Evolutionary conservation across 2,329 filamentous ascomycete species (phyloP), one percentile per base, ranked within the genome.

Genomic region (Monosporascus sp.): DNA sequence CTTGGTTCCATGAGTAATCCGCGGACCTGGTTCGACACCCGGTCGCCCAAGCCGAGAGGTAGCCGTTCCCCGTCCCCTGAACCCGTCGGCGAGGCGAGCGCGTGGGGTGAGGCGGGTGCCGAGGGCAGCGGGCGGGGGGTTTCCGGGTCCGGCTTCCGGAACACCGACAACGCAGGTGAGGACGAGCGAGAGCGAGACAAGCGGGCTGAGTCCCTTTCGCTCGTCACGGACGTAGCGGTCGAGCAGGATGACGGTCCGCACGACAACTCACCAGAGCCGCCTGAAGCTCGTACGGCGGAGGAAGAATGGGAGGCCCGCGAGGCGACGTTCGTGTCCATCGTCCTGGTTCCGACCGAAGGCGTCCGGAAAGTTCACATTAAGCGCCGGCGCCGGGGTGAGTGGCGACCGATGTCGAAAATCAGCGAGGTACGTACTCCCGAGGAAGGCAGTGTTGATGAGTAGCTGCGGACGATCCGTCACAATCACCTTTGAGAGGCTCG

Each of bases 1-100:
- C 47, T 41, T 6, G 27, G 25, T 22, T 41, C 54, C 4, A 46
- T 34, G 8, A 47, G 49, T 1, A 11, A 34, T 34, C 58, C 56
- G 17, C 55, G 60, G 14, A 36, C 54, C 37, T 63, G 58, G 58
- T n/a, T 62, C n/a, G 53, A 54, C 9, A 41, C 57, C 24, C 49
- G 50, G 11, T 11, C 36, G 1, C 34, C 51, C 2, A 37, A 17
- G 41, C 38, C 17, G 9, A 11, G 42, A 41, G 9, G 46, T 49
- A 25, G 11, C 41, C 24, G 7, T 9, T 17, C 6, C 14, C 20
- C 27, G 15, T 18, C 25, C 3, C 2, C 50, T 15, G 53, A 58
- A 11, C 54, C 56, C 6, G 39, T 60, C 0, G 58, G 51, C 5
- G 57, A 60, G 36, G 46, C 50, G 2, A 55, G 57, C 6, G 53